Evolutionary conservation across 2,329 filamentous ascomycete genomes (phyloP).

Genomic region (Aspergillus sp.): DNA sequence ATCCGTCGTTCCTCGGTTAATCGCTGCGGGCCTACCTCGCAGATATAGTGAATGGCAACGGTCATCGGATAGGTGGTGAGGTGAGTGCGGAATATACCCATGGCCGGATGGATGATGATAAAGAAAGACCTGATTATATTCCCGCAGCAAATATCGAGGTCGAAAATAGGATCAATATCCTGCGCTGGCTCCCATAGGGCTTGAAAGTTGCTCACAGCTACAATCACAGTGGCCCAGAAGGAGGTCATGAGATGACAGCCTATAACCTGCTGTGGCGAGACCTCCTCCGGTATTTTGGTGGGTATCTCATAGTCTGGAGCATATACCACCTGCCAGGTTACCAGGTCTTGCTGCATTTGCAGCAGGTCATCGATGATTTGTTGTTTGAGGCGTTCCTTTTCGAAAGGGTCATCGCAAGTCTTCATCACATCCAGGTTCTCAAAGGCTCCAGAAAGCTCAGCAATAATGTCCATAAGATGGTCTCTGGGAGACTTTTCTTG

Average conservation of each 20-base stretch:
- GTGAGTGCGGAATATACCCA: constrained; percentile 4
- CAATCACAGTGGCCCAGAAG: constrained; percentile 1
- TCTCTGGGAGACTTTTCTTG: constrained; percentile 7
- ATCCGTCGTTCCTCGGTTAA: background rate
- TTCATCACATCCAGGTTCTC: constrained; percentile 6
- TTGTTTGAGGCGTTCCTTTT: background rate
- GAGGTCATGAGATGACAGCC: constrained; percentile 1
- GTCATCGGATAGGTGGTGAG: background rate
- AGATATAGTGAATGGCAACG: background rate
- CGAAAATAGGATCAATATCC: background rate
- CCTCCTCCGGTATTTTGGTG: background rate
- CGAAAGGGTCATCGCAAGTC: background rate
- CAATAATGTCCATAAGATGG: constrained; percentile 4
- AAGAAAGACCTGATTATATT: constrained; percentile 3
- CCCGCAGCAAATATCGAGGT: constrained; percentile 3
- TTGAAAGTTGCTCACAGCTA: background rate
- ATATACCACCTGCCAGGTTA: background rate
- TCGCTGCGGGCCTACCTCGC: background rate
- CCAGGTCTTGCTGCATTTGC: background rate
- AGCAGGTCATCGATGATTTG: background rate
- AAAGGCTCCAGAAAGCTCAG: constrained; percentile 2
- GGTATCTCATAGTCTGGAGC: constrained; percentile 2
- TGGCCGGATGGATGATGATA: background rate
- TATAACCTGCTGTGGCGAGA: background rate
- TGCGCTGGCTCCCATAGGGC: background rate